Evolutionary conservation across 768 basidiomycete genomes (phyloP), one percentile per base, ranked within the genome.

Genomic region (Pleurotus ostreatus): DNA sequence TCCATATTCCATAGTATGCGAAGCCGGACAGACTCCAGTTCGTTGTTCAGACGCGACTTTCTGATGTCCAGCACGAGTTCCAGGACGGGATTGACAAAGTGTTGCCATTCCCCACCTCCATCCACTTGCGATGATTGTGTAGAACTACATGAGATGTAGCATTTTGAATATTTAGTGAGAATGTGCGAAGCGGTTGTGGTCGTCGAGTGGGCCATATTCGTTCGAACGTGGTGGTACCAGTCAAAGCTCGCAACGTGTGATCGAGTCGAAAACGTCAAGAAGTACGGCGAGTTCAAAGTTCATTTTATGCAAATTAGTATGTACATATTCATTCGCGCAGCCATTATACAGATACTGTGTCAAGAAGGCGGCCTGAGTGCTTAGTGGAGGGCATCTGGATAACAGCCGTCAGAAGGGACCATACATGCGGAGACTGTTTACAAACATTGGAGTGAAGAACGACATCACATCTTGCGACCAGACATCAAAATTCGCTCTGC

Each of bases 31-130:
- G 86, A 88, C 59, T 84, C 80, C 3, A 88, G 74, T 39, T 78
- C 76, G 18, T 75, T 76, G 12, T 72, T 70, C 4, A 69, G 70
- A 16, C 23, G 23, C 23, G 77, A 72, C 65, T 77, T 84, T 61
- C 74, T 82, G 34, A 77, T 73, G 64, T 92, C 88, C 26, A 92
- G 73, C 20, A 79, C 68, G 26, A 91, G 76, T 39, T 72, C 78
- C 57, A 92, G 80, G 49, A 77, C 68, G 1, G 89, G 88, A 61
- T 91, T 89, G 16, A 79, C 79, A 62, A 85, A 90, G 64, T 91
- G 89, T 63, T 89, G 86, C 89, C 89, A 92, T 65, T 89, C 87
- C 2, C 74, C 63, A 5, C 46, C 38, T 3, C n/a, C 43, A 9
- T 46, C 51, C n/a, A 12, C 40, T 49, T 60, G 64, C 25, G 54